A percentile compares a stretch with the other conserved stretches of the same genome.
phyloP scores from a whole-genome alignment of 2,329 filamentous ascomycete genomes.

The Ophiocordyceps australis region DNA sequence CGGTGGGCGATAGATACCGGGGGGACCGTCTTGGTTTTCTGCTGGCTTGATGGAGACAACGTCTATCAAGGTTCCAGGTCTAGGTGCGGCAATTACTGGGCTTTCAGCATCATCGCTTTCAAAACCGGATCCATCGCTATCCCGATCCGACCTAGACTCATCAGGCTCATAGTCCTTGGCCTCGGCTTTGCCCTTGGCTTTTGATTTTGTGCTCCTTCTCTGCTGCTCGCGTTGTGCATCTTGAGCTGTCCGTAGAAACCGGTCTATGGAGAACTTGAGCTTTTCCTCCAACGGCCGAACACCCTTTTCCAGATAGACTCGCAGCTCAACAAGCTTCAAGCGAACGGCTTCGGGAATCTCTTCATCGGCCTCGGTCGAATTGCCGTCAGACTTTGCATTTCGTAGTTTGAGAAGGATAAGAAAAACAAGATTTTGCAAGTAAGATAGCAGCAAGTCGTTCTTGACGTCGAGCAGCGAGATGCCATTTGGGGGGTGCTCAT shows the following conservation, averaged over 20 bases:
- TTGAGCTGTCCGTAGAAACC: conserved; percentile 75
- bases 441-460: conserved; percentile 92
- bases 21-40: conserved; percentile 16
- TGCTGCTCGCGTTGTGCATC: conserved; percentile 36
- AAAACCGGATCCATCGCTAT: no score
- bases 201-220: conserved; percentile 9
- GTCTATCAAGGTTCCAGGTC: conserved; percentile 13
- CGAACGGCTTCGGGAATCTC: conserved; percentile 51
- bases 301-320: conserved; percentile 87
- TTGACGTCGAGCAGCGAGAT: conserved; percentile 92
- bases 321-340: conserved; percentile 73
- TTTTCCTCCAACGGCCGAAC: conserved; percentile 79
- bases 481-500: conserved; percentile 64
- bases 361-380: conserved; percentile 16
- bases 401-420: conserved; percentile 68
- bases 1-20: conserved; percentile 76
- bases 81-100: conserved; percentile 11
- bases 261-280: conserved; percentile 89
- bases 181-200: conserved; percentile 5
- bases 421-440: conserved; percentile 86
- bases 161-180: conserved; percentile 5
- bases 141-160: conserved; percentile 11
- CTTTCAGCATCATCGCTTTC: conserved; percentile 17
- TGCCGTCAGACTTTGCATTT: conserved; percentile 19
- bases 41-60: conserved; percentile 11